Evolutionary conservation across 2,329 filamentous ascomycete species (phyloP).

Genomic region (Lasiodiplodia gonubiensis): DNA sequence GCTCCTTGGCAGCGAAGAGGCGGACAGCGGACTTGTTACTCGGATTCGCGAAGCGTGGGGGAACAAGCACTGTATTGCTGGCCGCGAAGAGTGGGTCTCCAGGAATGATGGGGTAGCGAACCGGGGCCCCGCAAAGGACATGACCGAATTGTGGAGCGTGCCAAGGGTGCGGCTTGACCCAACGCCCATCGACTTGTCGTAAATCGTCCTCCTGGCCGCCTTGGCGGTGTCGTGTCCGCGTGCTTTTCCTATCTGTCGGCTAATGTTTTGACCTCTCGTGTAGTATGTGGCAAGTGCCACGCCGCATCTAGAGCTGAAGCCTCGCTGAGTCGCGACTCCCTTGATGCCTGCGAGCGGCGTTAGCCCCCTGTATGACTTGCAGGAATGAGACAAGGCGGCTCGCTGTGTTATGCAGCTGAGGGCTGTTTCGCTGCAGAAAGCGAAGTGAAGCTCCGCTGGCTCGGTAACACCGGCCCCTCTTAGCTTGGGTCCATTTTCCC

Average conservation of each 20-base stretch:
- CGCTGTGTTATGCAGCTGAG: not conserved
- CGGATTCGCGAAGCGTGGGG: constrained; percentile 6
- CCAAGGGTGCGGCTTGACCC: constrained; percentile 22
- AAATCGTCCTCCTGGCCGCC: not conserved
- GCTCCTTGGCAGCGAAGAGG: not conserved
- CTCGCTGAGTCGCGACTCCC: not conserved
- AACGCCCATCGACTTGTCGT: constrained; percentile 7
- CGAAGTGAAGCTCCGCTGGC: not conserved
- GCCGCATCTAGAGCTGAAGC: not conserved
- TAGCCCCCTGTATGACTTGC: constrained; percentile 5
- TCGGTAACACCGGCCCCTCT: not conserved
- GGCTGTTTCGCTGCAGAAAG: not conserved
- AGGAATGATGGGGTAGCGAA: constrained; percentile 1
- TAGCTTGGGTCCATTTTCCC: not conserved
- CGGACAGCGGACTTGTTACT: constrained; percentile 17
- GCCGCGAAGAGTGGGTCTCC: constrained; percentile 5
- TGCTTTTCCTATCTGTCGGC: not conserved
- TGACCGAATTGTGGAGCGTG: constrained; percentile 16
- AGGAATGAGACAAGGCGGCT: not conserved
- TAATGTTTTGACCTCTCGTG: not conserved
- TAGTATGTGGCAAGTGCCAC: not conserved
- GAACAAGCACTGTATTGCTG: not conserved
- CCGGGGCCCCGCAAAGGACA: constrained; percentile 20
- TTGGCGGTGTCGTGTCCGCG: not conserved
- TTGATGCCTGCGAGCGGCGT: constrained; percentile 1